Evolutionary conservation across 1,139 yeast genomes (phyloP).

Genomic region (Martiniozyma asiatica): DNA sequence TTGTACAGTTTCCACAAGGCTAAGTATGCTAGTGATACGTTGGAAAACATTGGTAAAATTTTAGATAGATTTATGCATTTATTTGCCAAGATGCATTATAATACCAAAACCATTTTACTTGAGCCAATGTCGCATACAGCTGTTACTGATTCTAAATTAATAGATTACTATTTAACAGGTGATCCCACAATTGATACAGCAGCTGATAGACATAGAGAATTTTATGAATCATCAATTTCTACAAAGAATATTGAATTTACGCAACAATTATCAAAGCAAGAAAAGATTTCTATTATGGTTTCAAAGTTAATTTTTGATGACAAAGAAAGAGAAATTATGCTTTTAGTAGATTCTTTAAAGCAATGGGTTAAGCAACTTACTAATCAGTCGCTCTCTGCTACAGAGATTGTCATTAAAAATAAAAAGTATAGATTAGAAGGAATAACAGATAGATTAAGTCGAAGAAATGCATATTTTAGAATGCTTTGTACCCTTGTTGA

Average conservation of each 20-base stretch:
- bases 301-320: slow-evolving; percentile 17
- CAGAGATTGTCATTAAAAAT: slow-evolving; percentile 8
- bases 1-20: slow-evolving; percentile 32
- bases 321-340: slow-evolving; percentile 10
- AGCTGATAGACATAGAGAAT: slow-evolving; percentile 5
- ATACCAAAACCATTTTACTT: slow-evolving; percentile 35
- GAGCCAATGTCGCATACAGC: slow-evolving; percentile 57
- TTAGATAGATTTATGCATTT: slow-evolving; percentile 56
- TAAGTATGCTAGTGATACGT: slow-evolving; percentile 13
- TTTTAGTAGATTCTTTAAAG: slow-evolving; percentile 7
- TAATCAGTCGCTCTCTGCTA: slow-evolving; percentile 15
- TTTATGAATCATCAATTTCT: slow-evolving; percentile 3
- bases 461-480: slow-evolving; percentile 21
- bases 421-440: slow-evolving; percentile 6
- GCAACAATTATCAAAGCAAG: slow-evolving; percentile 13
- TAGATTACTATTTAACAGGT: slow-evolving; percentile 34
- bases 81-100: slow-evolving; percentile 37
- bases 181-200: slow-evolving; percentile 23
- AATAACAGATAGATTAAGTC: slow-evolving; percentile 3
- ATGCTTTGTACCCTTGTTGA: slow-evolving; percentile 22
- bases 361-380: slow-evolving; percentile 10
- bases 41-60: slow-evolving; percentile 56
- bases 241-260: too few relatives aligned
- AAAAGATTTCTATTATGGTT: slow-evolving; percentile 15
- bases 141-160: slow-evolving; percentile 26